Base-by-base conservation (phyloP, 2,329 filamentous ascomycete genomes). In the Talaromyces atroroseus region DNA sequence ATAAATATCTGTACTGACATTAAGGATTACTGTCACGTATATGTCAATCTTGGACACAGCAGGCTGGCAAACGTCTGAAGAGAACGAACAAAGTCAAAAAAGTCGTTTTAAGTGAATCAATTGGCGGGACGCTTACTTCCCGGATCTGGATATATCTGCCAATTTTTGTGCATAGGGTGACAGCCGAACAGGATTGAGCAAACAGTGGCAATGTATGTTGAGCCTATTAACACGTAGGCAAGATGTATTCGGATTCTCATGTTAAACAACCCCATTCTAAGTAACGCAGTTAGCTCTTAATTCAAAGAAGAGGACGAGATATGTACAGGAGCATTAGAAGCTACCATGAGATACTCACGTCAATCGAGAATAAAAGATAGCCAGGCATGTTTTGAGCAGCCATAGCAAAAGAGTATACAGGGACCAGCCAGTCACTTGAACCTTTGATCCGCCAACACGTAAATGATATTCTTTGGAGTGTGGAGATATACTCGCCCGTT, bases 141-240 rank as follows among this genome's bases (percentile, higher is more conserved):
- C 0, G 82, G 82, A 29, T 85, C 67, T 0, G 82, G 82, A 51
- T 77, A 69, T 48, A 85, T 82, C 64, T 85, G 81, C 81, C 82
- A 85, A 62, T 81, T 79, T 40, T 74, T 75, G 23, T 70, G 60
- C 52, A 84, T 75, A 0, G 81, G 81, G 23, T 72, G 72, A 59
- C 82, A 85, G 10, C 76, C 75, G 2, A 80, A 69, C 11, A 82
- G 73, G 32, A 83, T 75, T 3, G 77, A 77, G 36, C 79, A 69
- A 24, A 81, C 67, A 5, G 77, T 76, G 0, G 72, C 72, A 23
- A 83, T 56, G 59, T 78, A 85, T 3, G 79, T 82, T 1, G 60
- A 61, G 0, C 69, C 69, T 32, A 84, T 74, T 34, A 83, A 60
- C 2, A 63, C 68, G 58, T 82, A 83, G 8, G 80, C 80, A 46